A percentile compares a stretch with the other conserved stretches of the same genome.
Conservation (phyloP, 1,284 basidiomycete genomes). For the Trichosporon faecale region DNA sequence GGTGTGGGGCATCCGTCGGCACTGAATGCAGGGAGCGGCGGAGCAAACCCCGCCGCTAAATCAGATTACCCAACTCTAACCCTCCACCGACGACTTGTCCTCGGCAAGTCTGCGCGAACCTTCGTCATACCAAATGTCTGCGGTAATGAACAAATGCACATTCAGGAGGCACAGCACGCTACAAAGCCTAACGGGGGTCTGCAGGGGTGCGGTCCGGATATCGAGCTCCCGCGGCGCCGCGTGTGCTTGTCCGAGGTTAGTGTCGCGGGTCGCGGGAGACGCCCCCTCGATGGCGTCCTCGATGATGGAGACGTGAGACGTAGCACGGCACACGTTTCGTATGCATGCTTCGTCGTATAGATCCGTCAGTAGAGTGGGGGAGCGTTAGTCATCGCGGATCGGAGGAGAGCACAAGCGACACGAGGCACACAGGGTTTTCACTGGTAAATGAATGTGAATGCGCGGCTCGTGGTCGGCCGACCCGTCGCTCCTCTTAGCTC, state of each 20-base stretch:
- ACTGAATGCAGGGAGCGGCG: not conserved
- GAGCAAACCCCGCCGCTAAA: slow-evolving; percentile 3
- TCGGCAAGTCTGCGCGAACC: not conserved
- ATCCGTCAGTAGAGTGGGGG: not conserved
- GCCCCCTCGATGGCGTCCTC: not conserved
- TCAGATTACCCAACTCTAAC: not conserved
- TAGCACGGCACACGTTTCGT: not conserved
- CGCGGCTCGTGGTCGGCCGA: not conserved
- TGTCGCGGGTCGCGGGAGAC: not conserved
- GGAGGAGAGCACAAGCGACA: not conserved
- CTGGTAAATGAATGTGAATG: not conserved
- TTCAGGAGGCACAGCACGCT: too few species aligned
- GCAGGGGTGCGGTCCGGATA: too few species aligned
- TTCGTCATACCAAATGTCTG: not conserved
- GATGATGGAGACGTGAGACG: not conserved
- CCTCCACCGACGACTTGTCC: not conserved
- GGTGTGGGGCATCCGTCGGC: not conserved
- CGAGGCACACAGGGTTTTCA: not conserved
- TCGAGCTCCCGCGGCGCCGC: too few species aligned
- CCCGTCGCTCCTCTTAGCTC: not conserved
- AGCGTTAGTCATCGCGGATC: not conserved
- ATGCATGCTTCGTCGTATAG: not conserved
- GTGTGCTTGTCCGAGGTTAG: not conserved
- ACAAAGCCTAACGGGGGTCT: too few species aligned
- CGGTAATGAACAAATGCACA: too few species aligned